Conservation (phyloP, 176 grass and related monocot genomes). For the Pontederia crassipes region DNA sequence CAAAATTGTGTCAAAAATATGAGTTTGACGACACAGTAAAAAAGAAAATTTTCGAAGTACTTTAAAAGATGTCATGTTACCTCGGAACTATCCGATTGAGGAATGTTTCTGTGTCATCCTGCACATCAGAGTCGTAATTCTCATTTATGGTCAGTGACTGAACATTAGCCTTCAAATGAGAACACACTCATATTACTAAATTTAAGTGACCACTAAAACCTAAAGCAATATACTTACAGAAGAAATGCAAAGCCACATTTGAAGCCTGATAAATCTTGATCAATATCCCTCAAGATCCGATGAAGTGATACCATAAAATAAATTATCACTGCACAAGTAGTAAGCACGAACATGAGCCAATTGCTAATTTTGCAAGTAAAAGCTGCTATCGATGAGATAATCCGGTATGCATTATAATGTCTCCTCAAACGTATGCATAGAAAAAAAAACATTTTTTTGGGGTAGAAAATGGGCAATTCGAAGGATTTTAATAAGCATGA, state of each 20-base stretch:
- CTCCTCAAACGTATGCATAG: too few relatives aligned
- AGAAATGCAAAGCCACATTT: slow-evolving; percentile 87
- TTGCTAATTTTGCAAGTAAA: too few relatives aligned
- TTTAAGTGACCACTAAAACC: not conserved
- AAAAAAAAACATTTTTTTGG: too few relatives aligned
- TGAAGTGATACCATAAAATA: not conserved
- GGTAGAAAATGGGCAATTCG: too few relatives aligned
- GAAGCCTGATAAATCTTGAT: slow-evolving; percentile 58
- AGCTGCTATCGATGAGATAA: too few relatives aligned
- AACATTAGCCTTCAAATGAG: slow-evolving; percentile 5
- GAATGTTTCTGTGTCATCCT: slow-evolving; percentile 89
- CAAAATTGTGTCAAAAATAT: not conserved
- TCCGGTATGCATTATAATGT: too few relatives aligned
- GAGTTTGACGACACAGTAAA: not conserved
- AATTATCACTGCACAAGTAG: too few relatives aligned
- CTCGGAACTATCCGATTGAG: slow-evolving; percentile 90
- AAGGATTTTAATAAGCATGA: too few relatives aligned
- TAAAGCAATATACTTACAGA: slow-evolving; percentile 45
- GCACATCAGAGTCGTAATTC: slow-evolving; percentile 93
- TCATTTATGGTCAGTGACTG: slow-evolving; percentile 98
- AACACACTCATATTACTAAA: not conserved
- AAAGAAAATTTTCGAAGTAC: not conserved
- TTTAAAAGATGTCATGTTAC: slow-evolving; percentile 14
- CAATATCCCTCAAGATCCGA: slow-evolving; percentile 70
- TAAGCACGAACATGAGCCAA: too few relatives aligned